Base-by-base conservation (phyloP, 805 yeast species). In the Ogataea haglerorum region DNA sequence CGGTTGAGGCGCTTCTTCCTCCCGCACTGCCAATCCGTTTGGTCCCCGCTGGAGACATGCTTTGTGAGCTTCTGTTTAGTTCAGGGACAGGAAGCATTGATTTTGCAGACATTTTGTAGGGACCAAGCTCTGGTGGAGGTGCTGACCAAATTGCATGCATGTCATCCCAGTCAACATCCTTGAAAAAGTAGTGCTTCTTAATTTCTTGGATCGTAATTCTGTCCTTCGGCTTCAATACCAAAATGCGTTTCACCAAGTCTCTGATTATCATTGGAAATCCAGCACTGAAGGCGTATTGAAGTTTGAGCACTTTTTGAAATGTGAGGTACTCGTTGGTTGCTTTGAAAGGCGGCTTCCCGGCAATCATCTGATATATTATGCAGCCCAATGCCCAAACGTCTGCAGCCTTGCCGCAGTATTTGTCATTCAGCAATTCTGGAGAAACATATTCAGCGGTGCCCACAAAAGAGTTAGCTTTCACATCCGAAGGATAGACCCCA, bases 391-490 rank as follows among this genome's bases (percentile, higher is more conserved):
- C 81, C 83, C 83, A 77, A 13, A 77, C 61, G 53, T 77, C 83
- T 16, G 78, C 76, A 0, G 79, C 72, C 47, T 75, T 76, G 5
- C 82, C 82, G 51, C 79, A 73, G 51, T 78, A 81, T 53, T 83
- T 85, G 53, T 75, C 85, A 47, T 82, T 86, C 44, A 85, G 65
- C 27, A 85, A 64, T 53, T 85, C 95, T 0, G 95, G 95, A 0
- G 90, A 81, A 6, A 85, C 90, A 52, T 84, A 84, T 52, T 84
- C 91, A 0, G 91, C 91, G 0, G 91, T 85, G 4, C 95, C 95
- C 21, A 85, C 95, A 64, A 85, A 85, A 0, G 93, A 85, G 49
- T 76, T 81, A 0, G 93, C 89, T 52, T 79, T 71, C 2, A 80
- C 77, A 52, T 83, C 83, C 12, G 72, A 55, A 8, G 90, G 89